Conservation (phyloP, 345 rosid genomes). For the Citrus medica region DNA sequence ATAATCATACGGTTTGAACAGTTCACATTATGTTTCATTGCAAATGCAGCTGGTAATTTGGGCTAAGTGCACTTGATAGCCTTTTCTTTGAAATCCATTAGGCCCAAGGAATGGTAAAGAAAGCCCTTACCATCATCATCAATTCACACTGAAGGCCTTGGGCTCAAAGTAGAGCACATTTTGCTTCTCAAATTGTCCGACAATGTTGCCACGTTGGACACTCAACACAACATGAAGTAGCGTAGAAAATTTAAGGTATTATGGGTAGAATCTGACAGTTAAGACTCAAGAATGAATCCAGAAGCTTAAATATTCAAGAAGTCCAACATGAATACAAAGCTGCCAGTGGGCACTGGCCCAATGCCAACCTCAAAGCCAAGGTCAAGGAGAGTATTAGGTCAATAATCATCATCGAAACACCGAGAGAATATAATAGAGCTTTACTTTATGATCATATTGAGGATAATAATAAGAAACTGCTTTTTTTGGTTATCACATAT, state of each 20-base stretch:
- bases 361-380: background rate
- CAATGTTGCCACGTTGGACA: too few species aligned
- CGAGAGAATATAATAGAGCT: background rate
- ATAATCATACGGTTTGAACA: background rate
- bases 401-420: background rate
- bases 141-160: too few species aligned
- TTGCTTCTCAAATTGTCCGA: too few species aligned
- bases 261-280: background rate
- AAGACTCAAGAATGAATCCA: background rate
- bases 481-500: too few species aligned
- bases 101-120: too few species aligned
- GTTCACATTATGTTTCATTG: background rate
- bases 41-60: background rate
- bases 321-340: too few species aligned
- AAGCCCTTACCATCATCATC: too few species aligned
- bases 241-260: too few species aligned
- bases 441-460: background rate
- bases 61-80: background rate
- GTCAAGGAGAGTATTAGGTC: too few species aligned
- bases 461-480: background rate
- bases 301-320: background rate
- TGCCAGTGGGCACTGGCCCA: too few species aligned
- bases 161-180: too few species aligned
- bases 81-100: background rate
- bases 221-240: too few species aligned